Percentiles rank a stretch among this genome's conserved stretches.
phyloP scores from a whole-genome alignment of 495 filamentous ascomycete genomes.

The Staphylotrichum longicolle region DNA sequence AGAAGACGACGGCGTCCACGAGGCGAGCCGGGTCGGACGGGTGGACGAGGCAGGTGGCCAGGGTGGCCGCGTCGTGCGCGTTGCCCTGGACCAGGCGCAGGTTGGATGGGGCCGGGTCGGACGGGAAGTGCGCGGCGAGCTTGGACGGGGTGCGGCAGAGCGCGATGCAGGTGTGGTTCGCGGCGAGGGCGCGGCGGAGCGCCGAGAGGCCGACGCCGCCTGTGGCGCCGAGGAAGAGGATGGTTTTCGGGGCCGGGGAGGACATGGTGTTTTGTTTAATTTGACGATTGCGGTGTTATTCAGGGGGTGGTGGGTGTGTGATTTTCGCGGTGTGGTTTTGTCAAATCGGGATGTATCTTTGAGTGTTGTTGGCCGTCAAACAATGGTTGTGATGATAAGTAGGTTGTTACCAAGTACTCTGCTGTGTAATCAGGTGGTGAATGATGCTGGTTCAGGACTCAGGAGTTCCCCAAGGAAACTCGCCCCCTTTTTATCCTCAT shows the following conservation, averaged over 20 bases:
- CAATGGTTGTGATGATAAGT: too few species aligned
- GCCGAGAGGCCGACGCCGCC: slow-evolving; percentile 48
- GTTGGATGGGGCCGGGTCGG: slow-evolving; percentile 28
- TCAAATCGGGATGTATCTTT: not conserved
- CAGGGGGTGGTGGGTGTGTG: not conserved
- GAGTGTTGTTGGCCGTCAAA: not conserved
- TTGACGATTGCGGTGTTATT: not conserved
- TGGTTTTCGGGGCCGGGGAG: slow-evolving; percentile 29
- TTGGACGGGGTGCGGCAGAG: slow-evolving; percentile 63
- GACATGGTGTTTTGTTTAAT: not conserved
- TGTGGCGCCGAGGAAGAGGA: slow-evolving; percentile 60
- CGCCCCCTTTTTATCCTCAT: slow-evolving; percentile 11
- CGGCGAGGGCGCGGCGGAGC: slow-evolving; percentile 50
- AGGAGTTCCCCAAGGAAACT: not conserved
- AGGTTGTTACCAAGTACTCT: too few species aligned
- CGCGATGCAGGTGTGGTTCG: slow-evolving; percentile 51
- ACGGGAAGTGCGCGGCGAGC: slow-evolving; percentile 47
- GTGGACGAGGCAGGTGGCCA: slow-evolving; percentile 37
- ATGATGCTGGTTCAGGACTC: too few species aligned
- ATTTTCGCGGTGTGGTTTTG: too few species aligned
- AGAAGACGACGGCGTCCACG: slow-evolving; percentile 45
- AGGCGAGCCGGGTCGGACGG: slow-evolving; percentile 28
- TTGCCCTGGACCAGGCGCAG: slow-evolving; percentile 54
- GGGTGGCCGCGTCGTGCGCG: slow-evolving; percentile 44
- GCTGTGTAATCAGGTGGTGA: not conserved